Evolutionary conservation across 495 filamentous ascomycete species (phyloP).

Genomic region (Aspergillus leporis): DNA sequence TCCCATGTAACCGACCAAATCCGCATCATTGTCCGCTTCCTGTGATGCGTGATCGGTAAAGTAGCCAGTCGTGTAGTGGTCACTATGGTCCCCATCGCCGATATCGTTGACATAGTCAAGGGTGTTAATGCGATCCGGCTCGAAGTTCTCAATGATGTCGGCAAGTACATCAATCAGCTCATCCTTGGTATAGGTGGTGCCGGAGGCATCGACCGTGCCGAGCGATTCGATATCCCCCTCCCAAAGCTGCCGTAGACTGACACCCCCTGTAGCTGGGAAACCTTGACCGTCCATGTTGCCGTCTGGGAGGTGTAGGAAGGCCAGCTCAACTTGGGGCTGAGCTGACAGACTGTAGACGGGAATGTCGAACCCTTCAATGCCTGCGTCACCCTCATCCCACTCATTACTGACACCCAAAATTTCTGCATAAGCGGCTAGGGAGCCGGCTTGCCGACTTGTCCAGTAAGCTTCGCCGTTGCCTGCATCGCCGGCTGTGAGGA

Average conservation of each 20-base stretch:
- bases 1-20: constrained; percentile 1
- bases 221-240: constrained; percentile 8
- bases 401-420: constrained; percentile 13
- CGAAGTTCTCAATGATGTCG: constrained; percentile 8
- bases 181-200: constrained; percentile 8
- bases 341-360: constrained; percentile 7
- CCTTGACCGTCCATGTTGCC: constrained; percentile 14
- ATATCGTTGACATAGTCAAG: constrained; percentile 14
- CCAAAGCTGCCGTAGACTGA: constrained; percentile 17
- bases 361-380: constrained; percentile 1
- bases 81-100: constrained; percentile 17
- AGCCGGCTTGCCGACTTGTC: constrained; percentile 13
- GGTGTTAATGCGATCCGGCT: constrained; percentile 19
- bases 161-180: constrained; percentile 9
- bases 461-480: constrained; percentile 37
- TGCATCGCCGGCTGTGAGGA: constrained; percentile 83
- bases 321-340: constrained; percentile 15
- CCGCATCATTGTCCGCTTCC: not conserved
- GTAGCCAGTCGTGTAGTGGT: constrained; percentile 15
- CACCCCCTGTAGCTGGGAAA: constrained; percentile 10
- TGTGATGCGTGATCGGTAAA: constrained; percentile 5
- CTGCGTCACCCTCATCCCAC: constrained; percentile 13
- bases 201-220: not conserved
- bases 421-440: constrained; percentile 16
- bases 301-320: constrained; percentile 20